Percentiles rank a stretch among this genome's conserved stretches.
Conservation (phyloP, 257 asterid genomes). For the Nicotiana undulata region DNA sequence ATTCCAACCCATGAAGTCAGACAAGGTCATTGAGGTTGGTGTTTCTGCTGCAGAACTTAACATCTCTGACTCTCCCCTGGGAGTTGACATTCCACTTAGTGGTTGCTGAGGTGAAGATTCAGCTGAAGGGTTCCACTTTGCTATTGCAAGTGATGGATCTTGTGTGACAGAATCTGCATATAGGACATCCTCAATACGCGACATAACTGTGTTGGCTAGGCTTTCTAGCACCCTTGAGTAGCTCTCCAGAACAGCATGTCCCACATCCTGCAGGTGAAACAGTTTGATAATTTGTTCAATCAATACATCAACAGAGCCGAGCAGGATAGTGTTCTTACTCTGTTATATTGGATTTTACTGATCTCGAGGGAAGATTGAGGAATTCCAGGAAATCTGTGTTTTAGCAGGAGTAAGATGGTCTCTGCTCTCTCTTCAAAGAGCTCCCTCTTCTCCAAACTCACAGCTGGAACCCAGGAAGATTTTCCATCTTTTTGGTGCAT, state of each 20-base stretch:
- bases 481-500: constrained; percentile 61
- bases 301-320: background rate
- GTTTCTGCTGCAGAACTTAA: constrained; percentile 28
- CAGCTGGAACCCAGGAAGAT: constrained; percentile 57
- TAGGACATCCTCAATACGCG: constrained; percentile 67
- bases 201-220: constrained; percentile 80
- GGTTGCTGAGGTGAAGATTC: constrained; percentile 43
- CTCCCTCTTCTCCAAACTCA: constrained; percentile 84
- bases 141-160: constrained; percentile 43
- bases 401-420: constrained; percentile 59
- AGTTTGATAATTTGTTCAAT: background rate
- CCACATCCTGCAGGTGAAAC: constrained; percentile 47
- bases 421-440: constrained; percentile 82
- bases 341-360: constrained; percentile 74
- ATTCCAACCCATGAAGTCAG: constrained; percentile 74
- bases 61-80: constrained; percentile 28
- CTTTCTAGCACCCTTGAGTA: constrained; percentile 79
- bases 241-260: constrained; percentile 67
- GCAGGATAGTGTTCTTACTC: constrained; percentile 20
- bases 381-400: constrained; percentile 68
- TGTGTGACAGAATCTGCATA: constrained; percentile 52
- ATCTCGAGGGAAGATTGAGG: constrained; percentile 90
- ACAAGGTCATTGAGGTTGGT: constrained; percentile 54
- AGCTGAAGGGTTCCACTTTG: constrained; percentile 15
- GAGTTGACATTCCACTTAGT: constrained; percentile 21